Base-by-base conservation (phyloP, 176 grass and related monocot species). In the Aegilops sharonensis region DNA sequence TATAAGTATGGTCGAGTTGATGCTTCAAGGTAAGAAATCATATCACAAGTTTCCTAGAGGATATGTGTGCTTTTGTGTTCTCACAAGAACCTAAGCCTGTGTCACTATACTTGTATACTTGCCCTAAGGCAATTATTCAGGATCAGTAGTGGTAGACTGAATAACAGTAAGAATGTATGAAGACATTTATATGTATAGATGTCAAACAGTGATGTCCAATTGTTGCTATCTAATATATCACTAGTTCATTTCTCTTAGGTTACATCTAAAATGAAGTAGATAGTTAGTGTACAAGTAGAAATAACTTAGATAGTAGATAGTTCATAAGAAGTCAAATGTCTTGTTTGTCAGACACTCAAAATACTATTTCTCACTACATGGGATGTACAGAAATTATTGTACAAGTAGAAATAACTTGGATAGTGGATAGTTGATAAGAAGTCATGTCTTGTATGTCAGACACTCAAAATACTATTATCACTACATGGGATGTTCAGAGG, bases 1-100 rank as follows among this genome's bases (percentile, higher is more conserved):
- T 87, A 94, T 85, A 95, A 91, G 84, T 92, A 98, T 89, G 88
- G 93, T 25, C 88, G 64, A 54, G 82, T 92, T 86, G 95, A 95
- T 87, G 83, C 88, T 80, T 95, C 90, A 78, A 94, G 91, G 93
- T 86, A 48, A 74, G 23, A 74, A 29, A 47, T 48, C 40, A 29
- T 72, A 17, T 64, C 31, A n/a, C 67, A 77, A 45, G 34, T 79
- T 72, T 35, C 31, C 4, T 13, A 27, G 29, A 68, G 5, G 37
- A 34, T 54, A 24, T 54, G 61, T 77, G n/a, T 25, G 30, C 52
- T 52, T 67, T 25, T 64, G 52, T 54, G 9, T 64, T 65, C 36
- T 75, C n/a, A 12, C 32, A n/a, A 81, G 29, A 63, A 45, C 40
- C 64, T 68, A 68, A 34, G 66, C 43, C 40, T 42, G 10, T 42